Base-by-base conservation (phyloP, 1,139 yeast genomes). In the Arxiozyma bovina region DNA sequence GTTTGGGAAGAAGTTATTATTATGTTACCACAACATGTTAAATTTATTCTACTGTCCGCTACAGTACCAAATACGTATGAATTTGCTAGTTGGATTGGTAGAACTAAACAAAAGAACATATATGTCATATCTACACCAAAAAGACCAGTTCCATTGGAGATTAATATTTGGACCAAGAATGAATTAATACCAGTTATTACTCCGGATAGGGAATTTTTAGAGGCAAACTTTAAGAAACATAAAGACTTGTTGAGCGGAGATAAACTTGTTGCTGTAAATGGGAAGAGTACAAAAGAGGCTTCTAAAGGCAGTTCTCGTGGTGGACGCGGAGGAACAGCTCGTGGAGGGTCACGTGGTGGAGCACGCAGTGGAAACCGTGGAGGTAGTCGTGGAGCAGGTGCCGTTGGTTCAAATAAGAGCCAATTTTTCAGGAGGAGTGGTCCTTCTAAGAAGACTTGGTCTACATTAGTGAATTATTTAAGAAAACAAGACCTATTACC, bases 1-100 rank as follows among this genome's bases (percentile, higher is more conserved):
- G 99, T 93, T 7, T 93, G 99, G 99, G 99, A 93, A 72, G 99
- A 93, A 70, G 96, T 94, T 9, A 93, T 93, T 58, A 93, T 93
- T 61, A 83, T 93, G 89, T 76, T 93, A 48, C 99, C 99, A 0
- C 97, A 91, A 60, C 96, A 91, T 70, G 96, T 93, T 53, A 90
- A 88, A 63, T 87, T 87, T 65, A 89, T 91, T 57, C 75, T 91
- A 53, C 73, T 91, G 47, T 90, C 97, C 4, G 99, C 99, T 1
- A 93, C 99, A 0, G 97, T 93, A 15, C 99, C 99, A 8, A 93
- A 93, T 68, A 94, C 99, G 0, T 87, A 82, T 75, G 99, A 93
- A 67, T 93, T 93, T 75, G 99, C 99, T 18, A 90, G 87, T 65
- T 93, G 99, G 99, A 91, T 93, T 20, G 97, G 99, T 23, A 79